phyloP scores from a whole-genome alignment of 176 grass and related monocot species.

The Guadua angustifolia region DNA sequence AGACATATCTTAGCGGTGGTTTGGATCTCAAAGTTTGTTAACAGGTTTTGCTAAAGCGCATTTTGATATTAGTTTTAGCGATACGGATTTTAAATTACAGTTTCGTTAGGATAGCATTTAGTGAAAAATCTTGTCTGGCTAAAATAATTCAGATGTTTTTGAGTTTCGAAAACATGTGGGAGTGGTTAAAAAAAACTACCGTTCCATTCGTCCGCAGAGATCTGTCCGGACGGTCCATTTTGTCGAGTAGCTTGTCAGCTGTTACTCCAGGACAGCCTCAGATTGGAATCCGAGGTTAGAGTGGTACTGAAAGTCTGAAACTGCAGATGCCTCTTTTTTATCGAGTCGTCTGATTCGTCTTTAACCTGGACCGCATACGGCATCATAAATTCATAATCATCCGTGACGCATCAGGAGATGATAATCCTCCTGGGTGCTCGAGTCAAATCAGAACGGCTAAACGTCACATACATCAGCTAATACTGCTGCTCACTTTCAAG shows the following conservation, averaged over 20 bases:
- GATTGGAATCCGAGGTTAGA: conserved; percentile 16
- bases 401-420: not conserved
- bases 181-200: not conserved
- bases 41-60: no score
- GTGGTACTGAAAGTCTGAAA: not conserved
- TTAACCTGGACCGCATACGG: not conserved
- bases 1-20: not conserved
- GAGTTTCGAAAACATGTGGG: no score
- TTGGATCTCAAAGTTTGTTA: no score
- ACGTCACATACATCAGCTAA: not conserved
- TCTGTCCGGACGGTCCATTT: not conserved
- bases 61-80: no score
- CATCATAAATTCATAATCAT: not conserved
- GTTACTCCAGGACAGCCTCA: not conserved
- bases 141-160: no score
- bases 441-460: no score
- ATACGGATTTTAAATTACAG: no score
- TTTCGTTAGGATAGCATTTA: no score
- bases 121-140: no score
- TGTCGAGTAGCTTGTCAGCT: not conserved
- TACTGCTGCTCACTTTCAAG: not conserved
- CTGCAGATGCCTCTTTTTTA: not conserved
- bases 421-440: no score
- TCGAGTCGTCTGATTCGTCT: not conserved
- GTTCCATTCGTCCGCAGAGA: not conserved